These are phyloP conservation scores for Vanderwaltozyma tropicalis DNA, from an alignment of 805 yeast genomes.

Conservation along the genomic window DNA sequence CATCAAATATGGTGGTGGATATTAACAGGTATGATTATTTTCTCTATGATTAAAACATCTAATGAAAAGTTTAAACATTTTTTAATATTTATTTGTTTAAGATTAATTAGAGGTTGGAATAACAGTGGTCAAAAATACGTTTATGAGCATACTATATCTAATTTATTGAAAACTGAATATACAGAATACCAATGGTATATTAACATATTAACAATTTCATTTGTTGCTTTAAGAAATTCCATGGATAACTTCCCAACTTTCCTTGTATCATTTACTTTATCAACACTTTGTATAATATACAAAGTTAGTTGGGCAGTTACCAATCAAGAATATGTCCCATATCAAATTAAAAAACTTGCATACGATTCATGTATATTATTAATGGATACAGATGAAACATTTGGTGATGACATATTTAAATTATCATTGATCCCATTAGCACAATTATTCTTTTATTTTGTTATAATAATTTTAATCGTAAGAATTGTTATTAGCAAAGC, in stretches of 20 bases:
- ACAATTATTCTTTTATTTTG: conserved; percentile 26
- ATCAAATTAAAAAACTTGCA: neutral
- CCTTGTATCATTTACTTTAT: conserved; percentile 36
- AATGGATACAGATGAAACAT: conserved; percentile 12
- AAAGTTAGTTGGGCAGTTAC: conserved; percentile 43
- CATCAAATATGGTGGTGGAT: conserved; percentile 94
- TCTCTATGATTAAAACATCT: conserved; percentile 2
- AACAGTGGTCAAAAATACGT: conserved; percentile 79
- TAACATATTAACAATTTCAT: conserved; percentile 31
- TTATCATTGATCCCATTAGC: conserved; percentile 29
- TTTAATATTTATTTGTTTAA: conserved; percentile 28
- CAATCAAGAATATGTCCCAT: conserved; percentile 47
- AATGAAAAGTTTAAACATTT: conserved; percentile 8
- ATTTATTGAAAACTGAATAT: conserved; percentile 29
- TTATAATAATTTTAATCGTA: conserved; percentile 25
- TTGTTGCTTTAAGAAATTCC: conserved; percentile 16
- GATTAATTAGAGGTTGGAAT: conserved; percentile 74
- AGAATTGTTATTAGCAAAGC: conserved; percentile 22
- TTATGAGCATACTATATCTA: conserved; percentile 39
- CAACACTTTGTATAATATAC: conserved; percentile 39
- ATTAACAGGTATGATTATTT: conserved; percentile 28
- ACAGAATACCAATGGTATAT: conserved; percentile 38
- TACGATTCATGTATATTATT: conserved; percentile 6
- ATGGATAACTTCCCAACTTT: conserved; percentile 31
- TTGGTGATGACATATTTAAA: conserved; percentile 16